These are phyloP conservation scores for Cucurbita argyrosperma DNA, from an alignment of 306 rosid species.

Conservation along the genomic window DNA sequence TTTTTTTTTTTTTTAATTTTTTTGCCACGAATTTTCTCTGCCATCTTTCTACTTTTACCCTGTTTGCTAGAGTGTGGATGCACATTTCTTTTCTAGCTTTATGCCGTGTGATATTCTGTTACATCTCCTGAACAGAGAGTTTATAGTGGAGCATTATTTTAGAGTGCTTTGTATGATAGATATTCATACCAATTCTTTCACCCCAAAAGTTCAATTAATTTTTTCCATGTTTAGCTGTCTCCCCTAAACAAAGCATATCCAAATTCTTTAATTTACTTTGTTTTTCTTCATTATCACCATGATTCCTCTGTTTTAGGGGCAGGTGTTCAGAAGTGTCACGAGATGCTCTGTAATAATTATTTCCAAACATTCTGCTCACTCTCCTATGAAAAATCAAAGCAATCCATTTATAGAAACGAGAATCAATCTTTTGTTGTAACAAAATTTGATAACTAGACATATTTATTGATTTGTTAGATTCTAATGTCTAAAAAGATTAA, in stretches of 20 bases:
- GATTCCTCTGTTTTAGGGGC: not conserved
- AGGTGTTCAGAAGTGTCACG: not conserved
- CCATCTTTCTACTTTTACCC: not conserved
- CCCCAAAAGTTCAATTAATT: not conserved
- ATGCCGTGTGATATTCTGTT: not conserved
- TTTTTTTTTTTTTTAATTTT: not conserved
- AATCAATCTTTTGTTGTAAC: not conserved
- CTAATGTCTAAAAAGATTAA: not conserved
- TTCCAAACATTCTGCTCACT: not conserved
- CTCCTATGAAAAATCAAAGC: not conserved
- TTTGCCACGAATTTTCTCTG: not conserved
- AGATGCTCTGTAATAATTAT: not conserved
- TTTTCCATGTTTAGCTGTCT: not conserved
- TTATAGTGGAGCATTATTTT: not conserved
- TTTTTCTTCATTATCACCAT: not conserved
- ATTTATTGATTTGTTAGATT: not conserved
- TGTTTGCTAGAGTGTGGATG: not conserved
- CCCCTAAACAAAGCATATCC: not conserved
- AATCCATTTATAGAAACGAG: not conserved
- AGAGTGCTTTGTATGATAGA: constrained; percentile 1
- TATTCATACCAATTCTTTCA: constrained; percentile 4
- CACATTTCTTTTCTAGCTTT: not conserved
- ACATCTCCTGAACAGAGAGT: not conserved
- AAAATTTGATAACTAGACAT: not conserved
- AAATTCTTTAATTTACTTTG: not conserved